Base-by-base conservation (phyloP, 2,329 filamentous ascomycete genomes). In the Claviceps africana region DNA sequence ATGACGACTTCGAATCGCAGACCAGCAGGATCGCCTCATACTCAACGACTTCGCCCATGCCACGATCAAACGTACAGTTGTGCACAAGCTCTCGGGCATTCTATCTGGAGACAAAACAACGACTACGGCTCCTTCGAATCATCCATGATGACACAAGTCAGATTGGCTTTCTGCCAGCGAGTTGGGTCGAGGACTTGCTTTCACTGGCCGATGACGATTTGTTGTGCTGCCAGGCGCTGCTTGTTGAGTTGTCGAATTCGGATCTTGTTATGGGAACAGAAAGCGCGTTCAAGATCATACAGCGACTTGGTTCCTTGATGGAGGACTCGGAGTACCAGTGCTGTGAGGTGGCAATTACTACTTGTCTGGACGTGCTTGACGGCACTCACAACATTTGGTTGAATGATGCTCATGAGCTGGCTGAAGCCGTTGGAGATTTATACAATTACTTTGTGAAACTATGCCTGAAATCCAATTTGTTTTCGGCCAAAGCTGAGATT, bases 371-470 rank as follows among this genome's bases (percentile, higher is more conserved):
- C 47, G 69, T 86, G 51, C 76, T 95, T 63, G 70, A 77, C 50
- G 79, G 77, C 37, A 74, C 88, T 50, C 76, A 80, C 40, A 65
- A 70, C 13, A 69, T 79, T 40, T 93, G 87, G 87, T 68, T 74
- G 2, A 72, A 78, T 22, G 72, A 77, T 42, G 70, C 73, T 22
- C 75, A 77, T 35, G 72, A 80, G 1, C 70, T 95, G 2, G 76
- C 75, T n/a, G 76, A 79, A 3, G 74, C 78, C 42, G 86, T 84
- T 3, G 77, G 81, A 21, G 84, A 94, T 55, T 70, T 96, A 21
- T 97, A 97, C 65, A 70, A 78, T 45, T 88, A 88, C 71, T 84
- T 93, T 57, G 76, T 89, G 47, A 78, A 79, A 51, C 75, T 75
- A 19, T 78, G 82, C 31, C 68, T 95, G 28, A 75, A 78, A 6